Evolutionary conservation across 1,284 basidiomycete genomes (phyloP).

Genomic region (Coniferiporia sulphurascens): DNA sequence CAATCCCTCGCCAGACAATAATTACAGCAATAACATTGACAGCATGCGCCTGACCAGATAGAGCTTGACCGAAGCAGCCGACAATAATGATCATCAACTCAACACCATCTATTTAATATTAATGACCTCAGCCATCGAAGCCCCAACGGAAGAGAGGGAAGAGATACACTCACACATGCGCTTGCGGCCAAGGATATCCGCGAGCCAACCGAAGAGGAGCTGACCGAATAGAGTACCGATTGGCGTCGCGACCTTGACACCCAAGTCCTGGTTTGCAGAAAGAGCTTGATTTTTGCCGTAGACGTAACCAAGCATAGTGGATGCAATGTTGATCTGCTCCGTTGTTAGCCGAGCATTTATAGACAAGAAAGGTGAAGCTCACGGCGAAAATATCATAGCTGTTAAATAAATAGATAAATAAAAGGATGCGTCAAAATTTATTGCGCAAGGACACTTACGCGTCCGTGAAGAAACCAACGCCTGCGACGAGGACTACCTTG

Average conservation of each 20-base stretch:
- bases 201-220: constrained; percentile 67
- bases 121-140: not conserved
- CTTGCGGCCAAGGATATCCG: constrained; percentile 68
- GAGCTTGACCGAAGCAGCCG: constrained; percentile 43
- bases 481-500: constrained; percentile 68
- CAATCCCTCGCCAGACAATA: constrained; percentile 51
- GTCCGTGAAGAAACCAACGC: constrained; percentile 82
- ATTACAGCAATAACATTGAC: constrained; percentile 56
- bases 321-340: constrained; percentile 46
- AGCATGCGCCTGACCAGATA: constrained; percentile 48
- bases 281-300: constrained; percentile 38
- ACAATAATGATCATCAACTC: constrained; percentile 55
- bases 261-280: constrained; percentile 53
- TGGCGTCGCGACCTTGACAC: constrained; percentile 58
- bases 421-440: constrained; percentile 1
- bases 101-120: constrained; percentile 42
- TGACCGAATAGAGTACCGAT: constrained; percentile 49
- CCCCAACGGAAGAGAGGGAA: constrained; percentile 22
- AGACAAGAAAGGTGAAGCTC: not conserved
- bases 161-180: constrained; percentile 54
- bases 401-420: constrained; percentile 14
- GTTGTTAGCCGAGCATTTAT: not conserved
- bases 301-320: constrained; percentile 54
- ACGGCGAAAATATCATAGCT: constrained; percentile 43
- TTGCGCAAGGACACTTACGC: constrained; percentile 41